These are phyloP conservation scores for Agaricales sp. DNA, from an alignment of 1,284 basidiomycete genomes.

Conservation along the genomic window DNA sequence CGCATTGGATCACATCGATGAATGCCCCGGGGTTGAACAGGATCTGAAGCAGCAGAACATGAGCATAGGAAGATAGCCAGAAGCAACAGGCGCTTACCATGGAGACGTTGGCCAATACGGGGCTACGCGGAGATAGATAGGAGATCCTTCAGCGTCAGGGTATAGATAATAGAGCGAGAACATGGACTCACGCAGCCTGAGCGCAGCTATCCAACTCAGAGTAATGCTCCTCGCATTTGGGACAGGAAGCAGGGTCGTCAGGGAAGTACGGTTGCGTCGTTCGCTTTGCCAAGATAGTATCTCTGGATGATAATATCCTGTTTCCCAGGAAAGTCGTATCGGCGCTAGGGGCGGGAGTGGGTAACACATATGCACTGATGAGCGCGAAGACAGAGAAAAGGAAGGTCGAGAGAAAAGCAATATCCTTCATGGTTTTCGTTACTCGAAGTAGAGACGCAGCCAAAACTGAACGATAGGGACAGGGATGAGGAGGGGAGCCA, in stretches of 20 bases:
- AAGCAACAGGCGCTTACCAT: slow-evolving; percentile 29
- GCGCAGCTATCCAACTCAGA: slow-evolving; percentile 3
- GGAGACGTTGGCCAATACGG: slow-evolving; percentile 47
- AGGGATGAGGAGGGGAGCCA: background rate
- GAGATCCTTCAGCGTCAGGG: slow-evolving; percentile 42
- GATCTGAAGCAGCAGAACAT: slow-evolving; percentile 26
- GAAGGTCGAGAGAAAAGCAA: background rate
- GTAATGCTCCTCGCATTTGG: slow-evolving; percentile 33
- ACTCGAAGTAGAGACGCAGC: background rate
- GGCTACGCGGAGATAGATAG: slow-evolving; percentile 11
- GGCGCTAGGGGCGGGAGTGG: background rate
- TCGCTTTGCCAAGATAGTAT: slow-evolving; percentile 1
- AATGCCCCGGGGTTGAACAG: slow-evolving; percentile 55
- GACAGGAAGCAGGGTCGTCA: slow-evolving; percentile 38
- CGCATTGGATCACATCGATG: slow-evolving; percentile 54
- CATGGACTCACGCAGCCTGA: slow-evolving; percentile 11
- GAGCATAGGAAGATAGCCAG: too few relatives aligned
- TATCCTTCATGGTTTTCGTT: background rate
- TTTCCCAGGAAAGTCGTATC: background rate
- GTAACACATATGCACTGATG: background rate
- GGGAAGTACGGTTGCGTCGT: slow-evolving; percentile 37
- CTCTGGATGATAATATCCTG: background rate
- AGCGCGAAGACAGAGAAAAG: background rate
- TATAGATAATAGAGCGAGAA: slow-evolving; percentile 34
- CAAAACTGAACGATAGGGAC: background rate